Evolutionary conservation across 495 filamentous ascomycete species (phyloP), one percentile per base, ranked within the genome.

Genomic region (Polyplosphaeria fusca): DNA sequence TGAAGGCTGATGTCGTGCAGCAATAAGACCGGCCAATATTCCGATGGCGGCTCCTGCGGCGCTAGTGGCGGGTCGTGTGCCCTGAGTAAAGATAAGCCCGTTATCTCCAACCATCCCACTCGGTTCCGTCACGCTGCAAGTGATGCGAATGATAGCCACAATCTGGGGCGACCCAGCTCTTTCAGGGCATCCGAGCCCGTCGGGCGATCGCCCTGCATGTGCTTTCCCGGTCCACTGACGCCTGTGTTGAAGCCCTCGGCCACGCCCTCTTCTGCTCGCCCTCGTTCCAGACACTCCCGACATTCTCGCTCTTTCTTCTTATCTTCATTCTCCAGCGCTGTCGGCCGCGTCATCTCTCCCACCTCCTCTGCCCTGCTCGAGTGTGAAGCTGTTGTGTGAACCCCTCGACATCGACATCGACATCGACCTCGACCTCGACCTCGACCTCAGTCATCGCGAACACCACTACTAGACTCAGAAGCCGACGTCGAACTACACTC

Each of bases 181-280:
- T 23, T 47, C 26, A 32, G 58, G 50, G 19, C 45, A 55, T 49
- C 58, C 51, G 58, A 44, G 44, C 42, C 44, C 20, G 50, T 35
- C 25, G 37, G 42, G 22, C 16, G 30, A 37, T 48, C 37, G 50
- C 50, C 58, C 11, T 55, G 50, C 58, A 49, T 44, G 18, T 22
- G 24, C 16, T 30, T 20, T 26, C 28, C 23, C 9, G 24, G 16
- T 27, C 57, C 49, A 47, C 42, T 60, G 22, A 52, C 48, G 22
- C 19, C 20, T 48, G 11, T 32, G 56, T 40, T 30, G 40, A 60
- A 47, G 48, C 57, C 22, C 49, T 47, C 41, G 16, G 30, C 47
- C 16, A 26, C 37, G n/a, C 39, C 14, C 25, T 38, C 40, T 38
- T n/a, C 7, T 26, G 46, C 39, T 24, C n/a, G 44, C 40, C 4